These are phyloP conservation scores for Dentipellis fragilis DNA, from an alignment of 768 basidiomycete genomes.

Conservation along the genomic window DNA sequence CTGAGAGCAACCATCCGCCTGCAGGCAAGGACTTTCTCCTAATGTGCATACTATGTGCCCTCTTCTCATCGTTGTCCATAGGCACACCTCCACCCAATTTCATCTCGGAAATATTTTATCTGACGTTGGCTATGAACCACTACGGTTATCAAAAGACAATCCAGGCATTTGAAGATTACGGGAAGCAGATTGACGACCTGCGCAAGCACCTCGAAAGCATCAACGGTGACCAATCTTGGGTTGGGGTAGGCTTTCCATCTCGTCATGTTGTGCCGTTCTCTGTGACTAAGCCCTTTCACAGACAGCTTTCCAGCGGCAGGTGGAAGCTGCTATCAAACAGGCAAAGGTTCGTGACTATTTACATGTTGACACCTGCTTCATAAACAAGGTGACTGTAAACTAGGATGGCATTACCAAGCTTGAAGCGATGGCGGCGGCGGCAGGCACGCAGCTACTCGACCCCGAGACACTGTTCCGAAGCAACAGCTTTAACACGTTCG, in stretches of 20 bases:
- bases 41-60: background rate
- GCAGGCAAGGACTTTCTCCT: constrained; percentile 26
- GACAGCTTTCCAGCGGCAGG: constrained; percentile 67
- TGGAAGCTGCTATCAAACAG: constrained; percentile 66
- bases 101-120: constrained; percentile 91
- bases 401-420: constrained; percentile 64
- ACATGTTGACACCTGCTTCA: background rate
- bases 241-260: constrained; percentile 44
- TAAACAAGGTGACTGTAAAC: background rate
- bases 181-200: constrained; percentile 67
- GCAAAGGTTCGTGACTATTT: constrained; percentile 45
- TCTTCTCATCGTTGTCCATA: constrained; percentile 15
- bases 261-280: background rate
- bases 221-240: constrained; percentile 73
- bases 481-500: constrained; percentile 79
- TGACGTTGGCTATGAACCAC: constrained; percentile 80
- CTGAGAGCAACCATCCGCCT: constrained; percentile 33
- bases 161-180: constrained; percentile 60
- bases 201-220: constrained; percentile 68
- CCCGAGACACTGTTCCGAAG: constrained; percentile 73
- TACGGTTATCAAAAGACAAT: constrained; percentile 81
- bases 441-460: constrained; percentile 78
- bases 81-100: constrained; percentile 70
- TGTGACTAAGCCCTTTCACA: constrained; percentile 20
- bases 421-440: constrained; percentile 66